Conservation (phyloP, 805 yeast genomes). For the Candida golubevii region DNA sequence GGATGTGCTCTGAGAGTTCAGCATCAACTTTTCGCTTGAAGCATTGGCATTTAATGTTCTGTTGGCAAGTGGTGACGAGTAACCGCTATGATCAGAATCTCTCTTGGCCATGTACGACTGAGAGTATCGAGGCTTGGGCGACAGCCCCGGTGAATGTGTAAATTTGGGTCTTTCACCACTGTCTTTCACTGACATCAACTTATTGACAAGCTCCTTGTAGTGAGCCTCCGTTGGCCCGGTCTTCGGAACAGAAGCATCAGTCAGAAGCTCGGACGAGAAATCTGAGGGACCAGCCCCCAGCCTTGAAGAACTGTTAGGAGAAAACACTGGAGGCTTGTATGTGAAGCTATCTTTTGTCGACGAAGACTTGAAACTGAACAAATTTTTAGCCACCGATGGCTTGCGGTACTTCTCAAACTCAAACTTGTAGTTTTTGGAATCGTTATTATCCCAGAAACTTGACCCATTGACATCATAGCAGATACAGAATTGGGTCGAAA, state of each 20-base stretch:
- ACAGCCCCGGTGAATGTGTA: conserved; percentile 5
- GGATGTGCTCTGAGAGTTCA: not conserved
- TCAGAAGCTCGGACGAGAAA: not conserved
- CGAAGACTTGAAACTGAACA: conserved; percentile 6
- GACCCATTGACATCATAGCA: conserved; percentile 27
- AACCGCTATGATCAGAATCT: conserved; percentile 2
- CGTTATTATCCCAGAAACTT: conserved; percentile 39
- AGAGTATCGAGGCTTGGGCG: conserved; percentile 23
- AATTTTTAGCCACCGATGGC: conserved; percentile 5
- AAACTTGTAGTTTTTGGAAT: conserved; percentile 33
- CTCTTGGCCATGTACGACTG: conserved; percentile 22
- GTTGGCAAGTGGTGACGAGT: conserved; percentile 2
- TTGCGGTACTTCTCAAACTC: conserved; percentile 14
- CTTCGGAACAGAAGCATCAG: not conserved
- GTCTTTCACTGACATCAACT: conserved; percentile 9
- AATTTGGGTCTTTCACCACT: conserved; percentile 7
- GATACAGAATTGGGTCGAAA: conserved; percentile 34
- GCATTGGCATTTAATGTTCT: not conserved
- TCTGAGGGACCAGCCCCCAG: not conserved
- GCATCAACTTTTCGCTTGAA: not conserved
- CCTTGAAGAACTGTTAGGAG: not conserved
- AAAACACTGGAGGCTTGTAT: conserved; percentile 11
- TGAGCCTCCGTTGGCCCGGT: conserved; percentile 5
- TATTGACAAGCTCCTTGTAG: conserved; percentile 13
- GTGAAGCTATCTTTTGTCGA: conserved; percentile 8